These are phyloP conservation scores for Phlebiopsis gigantea DNA, from an alignment of 768 basidiomycete species.

Conservation along the genomic window DNA sequence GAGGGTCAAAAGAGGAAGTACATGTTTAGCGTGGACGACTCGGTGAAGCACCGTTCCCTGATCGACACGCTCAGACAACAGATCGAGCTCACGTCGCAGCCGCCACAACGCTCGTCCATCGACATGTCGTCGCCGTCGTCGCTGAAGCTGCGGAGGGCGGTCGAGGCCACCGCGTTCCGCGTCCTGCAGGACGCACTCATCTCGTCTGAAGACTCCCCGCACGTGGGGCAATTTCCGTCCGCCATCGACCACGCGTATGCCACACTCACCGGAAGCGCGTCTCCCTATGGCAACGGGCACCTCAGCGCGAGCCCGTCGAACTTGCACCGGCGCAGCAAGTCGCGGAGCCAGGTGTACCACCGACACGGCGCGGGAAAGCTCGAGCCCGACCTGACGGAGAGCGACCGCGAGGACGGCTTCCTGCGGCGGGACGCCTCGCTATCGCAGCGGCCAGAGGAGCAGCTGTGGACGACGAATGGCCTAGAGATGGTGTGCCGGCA, in stretches of 20 bases:
- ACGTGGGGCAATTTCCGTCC: constrained; percentile 17
- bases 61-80: constrained; percentile 60
- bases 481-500: constrained; percentile 81
- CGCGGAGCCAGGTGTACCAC: constrained; percentile 65
- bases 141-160: constrained; percentile 53
- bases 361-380: constrained; percentile 57
- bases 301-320: constrained; percentile 18
- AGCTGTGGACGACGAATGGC: constrained; percentile 76
- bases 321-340: constrained; percentile 56
- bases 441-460: constrained; percentile 34
- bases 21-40: constrained; percentile 90
- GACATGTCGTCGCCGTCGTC: constrained; percentile 31
- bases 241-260: constrained; percentile 31
- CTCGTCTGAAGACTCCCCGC: constrained; percentile 24
- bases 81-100: constrained; percentile 42
- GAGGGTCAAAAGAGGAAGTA: constrained; percentile 72
- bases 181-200: constrained; percentile 85
- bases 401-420: constrained; percentile 16
- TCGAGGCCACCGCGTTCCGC: constrained; percentile 71
- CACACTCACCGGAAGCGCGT: constrained; percentile 20
- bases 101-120: constrained; percentile 27
- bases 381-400: constrained; percentile 48
- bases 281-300: constrained; percentile 15
- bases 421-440: constrained; percentile 13
- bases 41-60: constrained; percentile 73